These are phyloP conservation scores for Pseudogymnoascus sp. DNA, from an alignment of 2,329 filamentous ascomycete species.

Conservation along the genomic window DNA sequence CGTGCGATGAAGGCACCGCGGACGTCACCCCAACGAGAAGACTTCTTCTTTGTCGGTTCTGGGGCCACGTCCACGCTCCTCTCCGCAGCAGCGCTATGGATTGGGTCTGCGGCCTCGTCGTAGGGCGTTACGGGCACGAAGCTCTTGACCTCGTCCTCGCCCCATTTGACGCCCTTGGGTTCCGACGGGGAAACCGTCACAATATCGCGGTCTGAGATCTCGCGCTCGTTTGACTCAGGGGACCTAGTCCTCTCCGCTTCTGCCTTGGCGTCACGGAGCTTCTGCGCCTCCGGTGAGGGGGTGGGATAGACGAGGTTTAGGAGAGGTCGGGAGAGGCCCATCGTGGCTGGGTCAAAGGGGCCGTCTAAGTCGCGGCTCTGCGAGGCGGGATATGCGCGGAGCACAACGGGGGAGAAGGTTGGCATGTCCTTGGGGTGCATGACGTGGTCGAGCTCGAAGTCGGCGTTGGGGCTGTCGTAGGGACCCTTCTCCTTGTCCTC, in stretches of 20 bases:
- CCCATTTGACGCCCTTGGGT: constrained; percentile 57
- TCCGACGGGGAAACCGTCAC: constrained; percentile 15
- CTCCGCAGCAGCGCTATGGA: background rate
- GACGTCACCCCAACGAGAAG: background rate
- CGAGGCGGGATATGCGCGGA: constrained; percentile 14
- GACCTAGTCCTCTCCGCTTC: constrained; percentile 8
- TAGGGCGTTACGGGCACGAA: constrained; percentile 56
- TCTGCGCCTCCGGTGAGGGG: constrained; percentile 40
- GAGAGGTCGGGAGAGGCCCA: constrained; percentile 36
- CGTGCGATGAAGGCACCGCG: background rate
- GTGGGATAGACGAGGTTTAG: constrained; percentile 57
- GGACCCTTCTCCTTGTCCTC: constrained; percentile 37
- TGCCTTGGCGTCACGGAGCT: constrained; percentile 14
- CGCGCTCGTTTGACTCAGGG: background rate
- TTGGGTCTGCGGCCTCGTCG: constrained; percentile 11
- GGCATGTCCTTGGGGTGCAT: constrained; percentile 46
- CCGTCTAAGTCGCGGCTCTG: constrained; percentile 22
- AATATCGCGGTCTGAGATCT: background rate
- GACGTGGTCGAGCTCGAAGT: constrained; percentile 54
- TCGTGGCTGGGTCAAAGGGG: constrained; percentile 15
- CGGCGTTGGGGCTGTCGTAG: constrained; percentile 55
- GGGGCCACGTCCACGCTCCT: background rate
- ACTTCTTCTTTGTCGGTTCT: background rate
- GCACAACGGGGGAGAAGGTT: constrained; percentile 24
- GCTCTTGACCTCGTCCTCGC: constrained; percentile 55